phyloP scores from a whole-genome alignment of 2,329 filamentous ascomycete genomes.

The Aspergillus quadrilineatus region DNA sequence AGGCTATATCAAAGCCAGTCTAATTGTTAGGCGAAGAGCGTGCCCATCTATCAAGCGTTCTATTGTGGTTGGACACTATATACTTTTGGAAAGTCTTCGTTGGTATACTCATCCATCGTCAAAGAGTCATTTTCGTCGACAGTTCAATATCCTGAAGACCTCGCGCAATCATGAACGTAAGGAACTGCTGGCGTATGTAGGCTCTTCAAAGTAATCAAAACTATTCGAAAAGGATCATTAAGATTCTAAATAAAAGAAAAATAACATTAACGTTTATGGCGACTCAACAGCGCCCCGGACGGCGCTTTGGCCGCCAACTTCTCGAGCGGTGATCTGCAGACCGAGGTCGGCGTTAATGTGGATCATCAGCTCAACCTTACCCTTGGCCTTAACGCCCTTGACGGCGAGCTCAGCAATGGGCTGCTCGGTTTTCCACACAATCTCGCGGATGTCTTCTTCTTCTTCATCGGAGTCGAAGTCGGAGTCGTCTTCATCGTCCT shows the following conservation, averaged over 20 bases:
- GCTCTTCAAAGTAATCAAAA: constrained; percentile 2
- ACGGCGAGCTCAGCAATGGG: constrained; percentile 83
- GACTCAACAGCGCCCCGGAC: constrained; percentile 63
- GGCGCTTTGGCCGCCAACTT: constrained; percentile 84
- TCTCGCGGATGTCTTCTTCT: constrained; percentile 84
- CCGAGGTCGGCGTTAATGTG: constrained; percentile 78
- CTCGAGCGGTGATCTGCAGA: constrained; percentile 76
- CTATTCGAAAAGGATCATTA: constrained; percentile 7
- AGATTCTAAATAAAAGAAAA: neutral
- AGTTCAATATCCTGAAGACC: constrained; percentile 3
- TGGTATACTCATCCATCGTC: constrained; percentile 24
- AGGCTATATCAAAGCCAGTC: too few species aligned
- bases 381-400: constrained; percentile 78
- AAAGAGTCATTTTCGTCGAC: constrained; percentile 19
- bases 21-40: too few species aligned
- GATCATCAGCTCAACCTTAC: constrained; percentile 90
- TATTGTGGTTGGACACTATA: constrained; percentile 21
- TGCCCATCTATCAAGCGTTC: constrained; percentile 16
- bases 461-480: constrained; percentile 63
- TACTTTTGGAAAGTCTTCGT: constrained; percentile 26
- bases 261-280: constrained; percentile 16
- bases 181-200: neutral
- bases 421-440: constrained; percentile 85
- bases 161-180: neutral
- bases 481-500: constrained; percentile 59